Evolutionary conservation across 306 rosid species (phyloP).

Genomic region (Macrotyloma uniflorum): DNA sequence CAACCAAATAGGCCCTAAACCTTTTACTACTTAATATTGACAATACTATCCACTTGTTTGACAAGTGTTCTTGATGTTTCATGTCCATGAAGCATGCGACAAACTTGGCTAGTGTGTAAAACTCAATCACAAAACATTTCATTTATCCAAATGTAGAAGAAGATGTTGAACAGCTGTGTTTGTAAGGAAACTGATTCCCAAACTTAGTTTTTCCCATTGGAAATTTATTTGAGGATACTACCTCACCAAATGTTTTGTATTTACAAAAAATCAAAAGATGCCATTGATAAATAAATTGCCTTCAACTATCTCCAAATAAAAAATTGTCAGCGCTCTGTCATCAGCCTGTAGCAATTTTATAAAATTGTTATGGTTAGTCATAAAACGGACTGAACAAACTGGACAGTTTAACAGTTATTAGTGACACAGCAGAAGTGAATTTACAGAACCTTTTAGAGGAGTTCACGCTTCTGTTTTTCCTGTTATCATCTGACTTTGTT

Average conservation of each 20-base stretch:
- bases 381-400: slow-evolving; percentile 12
- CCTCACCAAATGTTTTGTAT: slow-evolving; percentile 43
- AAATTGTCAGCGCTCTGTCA: slow-evolving; percentile 42
- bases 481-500: slow-evolving; percentile 51
- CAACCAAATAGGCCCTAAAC: background rate
- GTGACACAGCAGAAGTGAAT: background rate
- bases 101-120: slow-evolving; percentile 27
- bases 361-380: slow-evolving; percentile 11
- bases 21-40: background rate
- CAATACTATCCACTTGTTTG: slow-evolving; percentile 8
- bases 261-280: slow-evolving; percentile 47
- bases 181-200: slow-evolving; percentile 38
- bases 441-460: slow-evolving; percentile 58
- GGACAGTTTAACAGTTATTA: background rate
- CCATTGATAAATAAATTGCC: slow-evolving; percentile 24
- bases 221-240: slow-evolving; percentile 43
- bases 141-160: slow-evolving; percentile 33
- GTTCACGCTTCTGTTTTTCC: slow-evolving; percentile 49
- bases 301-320: slow-evolving; percentile 38
- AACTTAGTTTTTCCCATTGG: background rate
- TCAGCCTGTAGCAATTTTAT: slow-evolving; percentile 54
- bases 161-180: slow-evolving; percentile 35
- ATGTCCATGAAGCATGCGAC: slow-evolving; percentile 5
- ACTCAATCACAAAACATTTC: slow-evolving; percentile 21
- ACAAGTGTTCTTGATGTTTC: slow-evolving; percentile 6